These are phyloP conservation scores for Aspergillus fumigatiaffinis DNA, from an alignment of 2,329 filamentous ascomycete genomes.

Conservation along the genomic window DNA sequence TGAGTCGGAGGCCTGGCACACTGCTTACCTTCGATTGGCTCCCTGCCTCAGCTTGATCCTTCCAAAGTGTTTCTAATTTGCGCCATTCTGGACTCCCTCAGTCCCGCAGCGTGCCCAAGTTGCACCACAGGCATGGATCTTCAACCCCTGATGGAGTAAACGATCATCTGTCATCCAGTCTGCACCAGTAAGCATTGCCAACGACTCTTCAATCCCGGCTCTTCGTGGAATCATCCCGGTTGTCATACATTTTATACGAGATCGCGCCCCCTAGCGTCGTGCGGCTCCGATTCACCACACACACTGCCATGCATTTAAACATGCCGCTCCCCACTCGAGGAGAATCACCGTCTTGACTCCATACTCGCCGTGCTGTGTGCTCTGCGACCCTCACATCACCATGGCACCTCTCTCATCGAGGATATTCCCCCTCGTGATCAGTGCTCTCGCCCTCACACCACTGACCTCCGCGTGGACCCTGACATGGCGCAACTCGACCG, in stretches of 20 bases:
- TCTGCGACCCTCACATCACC: background rate
- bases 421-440: background rate
- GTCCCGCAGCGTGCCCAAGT: too few relatives aligned
- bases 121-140: background rate
- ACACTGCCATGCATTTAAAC: background rate
- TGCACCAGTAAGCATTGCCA: too few relatives aligned
- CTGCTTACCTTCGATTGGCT: too few relatives aligned
- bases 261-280: background rate
- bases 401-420: slow-evolving; percentile 3
- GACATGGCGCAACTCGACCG: slow-evolving; percentile 12
- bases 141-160: background rate
- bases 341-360: background rate
- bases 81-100: background rate
- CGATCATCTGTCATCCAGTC: background rate
- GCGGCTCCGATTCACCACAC: background rate
- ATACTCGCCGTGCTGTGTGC: background rate
- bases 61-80: background rate
- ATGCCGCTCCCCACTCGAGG: background rate
- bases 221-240: background rate
- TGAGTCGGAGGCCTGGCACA: background rate
- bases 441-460: background rate
- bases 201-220: too few relatives aligned
- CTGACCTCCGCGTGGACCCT: slow-evolving; percentile 10
- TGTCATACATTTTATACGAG: background rate
- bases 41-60: too few relatives aligned